Evolutionary conservation across 257 asterid genomes (phyloP).

Genomic region (Capsicum chinense): DNA sequence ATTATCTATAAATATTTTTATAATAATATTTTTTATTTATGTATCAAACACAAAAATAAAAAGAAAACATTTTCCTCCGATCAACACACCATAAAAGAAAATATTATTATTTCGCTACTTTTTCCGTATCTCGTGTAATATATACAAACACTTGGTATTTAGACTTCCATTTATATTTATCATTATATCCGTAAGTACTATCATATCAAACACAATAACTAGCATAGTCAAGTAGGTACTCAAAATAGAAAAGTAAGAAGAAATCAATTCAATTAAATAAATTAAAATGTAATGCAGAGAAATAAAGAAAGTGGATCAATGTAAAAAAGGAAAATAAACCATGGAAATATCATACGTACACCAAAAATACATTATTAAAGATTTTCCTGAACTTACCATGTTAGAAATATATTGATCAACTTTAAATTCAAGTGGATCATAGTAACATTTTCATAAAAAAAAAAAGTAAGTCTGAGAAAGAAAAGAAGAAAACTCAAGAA

Average conservation of each 20-base stretch:
- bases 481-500: not conserved
- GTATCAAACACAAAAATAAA: too few species aligned
- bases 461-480: not conserved
- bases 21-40: too few species aligned
- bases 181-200: not conserved
- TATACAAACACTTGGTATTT: not conserved
- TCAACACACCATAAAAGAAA: too few species aligned
- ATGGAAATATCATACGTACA: not conserved
- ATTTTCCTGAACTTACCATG: not conserved
- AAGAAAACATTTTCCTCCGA: too few species aligned
- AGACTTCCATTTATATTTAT: not conserved
- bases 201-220: not conserved
- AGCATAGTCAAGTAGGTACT: not conserved
- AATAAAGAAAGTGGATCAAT: not conserved
- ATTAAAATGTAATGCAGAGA: not conserved
- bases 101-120: not conserved
- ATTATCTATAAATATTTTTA: too few species aligned
- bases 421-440: not conserved
- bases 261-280: not conserved
- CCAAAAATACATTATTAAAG: conserved; percentile 8
- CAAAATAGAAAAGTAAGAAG: not conserved
- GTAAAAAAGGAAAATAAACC: conserved; percentile 4
- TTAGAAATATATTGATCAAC: not conserved
- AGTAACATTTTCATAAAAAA: too few species aligned
- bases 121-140: not conserved